A percentile compares a stretch with the other conserved stretches of the same genome.
Conservation (phyloP, 2,329 filamentous ascomycete species). For the Fusarium pseudoanthophilum region DNA sequence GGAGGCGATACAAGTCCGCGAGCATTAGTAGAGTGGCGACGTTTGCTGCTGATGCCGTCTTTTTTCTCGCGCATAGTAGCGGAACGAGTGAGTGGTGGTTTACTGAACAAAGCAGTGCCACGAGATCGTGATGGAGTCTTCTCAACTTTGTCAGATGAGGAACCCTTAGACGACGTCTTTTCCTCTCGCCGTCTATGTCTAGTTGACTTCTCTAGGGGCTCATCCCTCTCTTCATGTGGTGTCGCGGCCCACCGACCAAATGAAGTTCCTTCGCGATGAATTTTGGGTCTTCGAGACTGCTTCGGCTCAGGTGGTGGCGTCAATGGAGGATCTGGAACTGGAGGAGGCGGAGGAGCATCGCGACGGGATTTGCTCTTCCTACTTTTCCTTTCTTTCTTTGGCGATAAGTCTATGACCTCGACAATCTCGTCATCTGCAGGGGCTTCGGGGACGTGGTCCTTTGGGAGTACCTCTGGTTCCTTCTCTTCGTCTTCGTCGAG, state of each 20-base stretch:
- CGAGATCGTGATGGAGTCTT: slow-evolving; percentile 64
- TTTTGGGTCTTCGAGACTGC: slow-evolving; percentile 75
- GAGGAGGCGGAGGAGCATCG: slow-evolving; percentile 51
- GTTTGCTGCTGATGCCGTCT: slow-evolving; percentile 64
- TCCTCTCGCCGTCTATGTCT: slow-evolving; percentile 72
- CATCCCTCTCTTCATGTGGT: slow-evolving; percentile 57
- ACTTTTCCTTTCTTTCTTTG: slow-evolving; percentile 57
- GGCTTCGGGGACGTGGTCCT: slow-evolving; percentile 44
- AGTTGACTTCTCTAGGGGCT: slow-evolving; percentile 67
- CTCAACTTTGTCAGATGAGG: slow-evolving; percentile 75
- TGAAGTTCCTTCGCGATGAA: slow-evolving; percentile 75
- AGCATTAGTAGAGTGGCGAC: slow-evolving; percentile 74
- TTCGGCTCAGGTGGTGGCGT: slow-evolving; percentile 66
- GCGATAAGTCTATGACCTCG: slow-evolving; percentile 62
- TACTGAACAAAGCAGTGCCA: slow-evolving; percentile 73
- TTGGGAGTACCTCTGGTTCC: slow-evolving; percentile 46
- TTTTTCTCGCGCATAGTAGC: slow-evolving; percentile 75
- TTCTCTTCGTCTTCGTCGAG: slow-evolving; percentile 41
- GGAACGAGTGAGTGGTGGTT: slow-evolving; percentile 73
- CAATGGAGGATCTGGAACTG: slow-evolving; percentile 58
- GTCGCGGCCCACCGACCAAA: slow-evolving; percentile 81
- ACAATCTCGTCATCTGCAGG: slow-evolving; percentile 44
- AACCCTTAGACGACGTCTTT: slow-evolving; percentile 72
- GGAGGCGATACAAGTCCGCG: slow-evolving; percentile 77
- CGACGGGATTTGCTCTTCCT: slow-evolving; percentile 55